phyloP scores from a whole-genome alignment of 306 rosid species.

The Luffa aegyptiaca region DNA sequence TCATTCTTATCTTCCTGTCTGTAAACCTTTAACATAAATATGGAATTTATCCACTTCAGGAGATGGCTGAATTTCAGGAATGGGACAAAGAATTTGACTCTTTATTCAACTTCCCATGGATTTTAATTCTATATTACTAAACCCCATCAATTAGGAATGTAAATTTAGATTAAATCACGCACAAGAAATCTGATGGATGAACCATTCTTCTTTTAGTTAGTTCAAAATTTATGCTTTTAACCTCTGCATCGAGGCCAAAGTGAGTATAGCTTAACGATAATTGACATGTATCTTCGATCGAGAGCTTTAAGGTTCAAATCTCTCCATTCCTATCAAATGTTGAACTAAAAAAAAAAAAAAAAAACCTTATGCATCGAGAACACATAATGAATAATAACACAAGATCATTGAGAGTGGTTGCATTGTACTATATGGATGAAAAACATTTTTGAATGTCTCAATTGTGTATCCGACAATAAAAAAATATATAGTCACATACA shows the following conservation, averaged over 20 bases:
- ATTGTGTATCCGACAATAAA: too few species aligned
- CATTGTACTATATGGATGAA: too few species aligned
- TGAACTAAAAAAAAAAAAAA: too few species aligned
- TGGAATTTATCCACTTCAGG: neutral
- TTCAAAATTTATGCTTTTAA: neutral
- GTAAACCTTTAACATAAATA: neutral
- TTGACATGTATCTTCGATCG: too few species aligned
- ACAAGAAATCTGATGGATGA: neutral
- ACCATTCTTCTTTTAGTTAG: neutral
- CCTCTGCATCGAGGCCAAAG: neutral
- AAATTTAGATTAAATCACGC: neutral
- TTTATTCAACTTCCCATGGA: neutral
- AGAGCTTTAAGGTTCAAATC: too few species aligned
- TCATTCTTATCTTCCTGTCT: neutral
- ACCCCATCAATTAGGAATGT: neutral
- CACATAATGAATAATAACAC: neutral
- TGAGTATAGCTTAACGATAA: too few species aligned
- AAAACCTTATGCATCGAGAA: too few species aligned
- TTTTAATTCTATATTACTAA: neutral
- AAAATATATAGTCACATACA: too few species aligned
- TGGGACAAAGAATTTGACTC: neutral
- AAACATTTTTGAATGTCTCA: too few species aligned
- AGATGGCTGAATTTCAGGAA: neutral
- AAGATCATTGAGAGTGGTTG: too few species aligned
- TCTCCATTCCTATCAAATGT: too few species aligned